phyloP scores from a whole-genome alignment of 2,329 filamentous ascomycete species.

The Thyridium curvatum region DNA sequence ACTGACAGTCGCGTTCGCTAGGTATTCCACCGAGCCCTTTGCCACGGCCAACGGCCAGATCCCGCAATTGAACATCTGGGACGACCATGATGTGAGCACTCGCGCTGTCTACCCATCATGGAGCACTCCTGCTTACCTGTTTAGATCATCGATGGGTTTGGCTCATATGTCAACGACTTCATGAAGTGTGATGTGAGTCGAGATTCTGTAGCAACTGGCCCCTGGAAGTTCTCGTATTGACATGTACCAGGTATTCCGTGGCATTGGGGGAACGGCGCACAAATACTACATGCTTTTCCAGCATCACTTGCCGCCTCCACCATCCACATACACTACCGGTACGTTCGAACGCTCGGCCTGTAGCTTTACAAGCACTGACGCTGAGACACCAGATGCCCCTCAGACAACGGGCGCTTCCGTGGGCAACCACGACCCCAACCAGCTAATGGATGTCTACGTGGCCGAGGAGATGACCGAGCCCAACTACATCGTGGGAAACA shows the following conservation, averaged over 20 bases:
- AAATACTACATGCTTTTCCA: conserved; percentile 99
- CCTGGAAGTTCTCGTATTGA: too few species aligned
- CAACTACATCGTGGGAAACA: conserved; percentile 72
- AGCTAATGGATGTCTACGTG: conserved; percentile 72
- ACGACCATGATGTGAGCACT: conserved; percentile 74
- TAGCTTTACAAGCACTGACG: conserved; percentile 14
- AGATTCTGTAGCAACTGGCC: too few species aligned
- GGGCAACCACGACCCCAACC: conserved; percentile 59
- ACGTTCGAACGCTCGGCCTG: conserved; percentile 20
- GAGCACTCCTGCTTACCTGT: background rate
- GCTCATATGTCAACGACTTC: conserved; percentile 88
- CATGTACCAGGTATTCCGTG: conserved; percentile 78
- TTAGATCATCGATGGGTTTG: conserved; percentile 85
- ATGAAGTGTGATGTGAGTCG: conserved; percentile 60
- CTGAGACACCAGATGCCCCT: conserved; percentile 25
- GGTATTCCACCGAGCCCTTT: conserved; percentile 76
- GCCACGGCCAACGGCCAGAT: conserved; percentile 84
- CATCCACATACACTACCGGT: conserved; percentile 80
- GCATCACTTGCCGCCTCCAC: conserved; percentile 81
- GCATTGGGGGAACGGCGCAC: conserved; percentile 85
- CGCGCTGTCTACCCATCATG: background rate
- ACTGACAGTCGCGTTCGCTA: too few species aligned
- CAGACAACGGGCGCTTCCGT: conserved; percentile 41
- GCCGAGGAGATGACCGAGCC: conserved; percentile 47
- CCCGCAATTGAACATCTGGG: conserved; percentile 95